Base-by-base conservation (phyloP, 2,329 filamentous ascomycete genomes). In the Geosmithia putterillii region DNA sequence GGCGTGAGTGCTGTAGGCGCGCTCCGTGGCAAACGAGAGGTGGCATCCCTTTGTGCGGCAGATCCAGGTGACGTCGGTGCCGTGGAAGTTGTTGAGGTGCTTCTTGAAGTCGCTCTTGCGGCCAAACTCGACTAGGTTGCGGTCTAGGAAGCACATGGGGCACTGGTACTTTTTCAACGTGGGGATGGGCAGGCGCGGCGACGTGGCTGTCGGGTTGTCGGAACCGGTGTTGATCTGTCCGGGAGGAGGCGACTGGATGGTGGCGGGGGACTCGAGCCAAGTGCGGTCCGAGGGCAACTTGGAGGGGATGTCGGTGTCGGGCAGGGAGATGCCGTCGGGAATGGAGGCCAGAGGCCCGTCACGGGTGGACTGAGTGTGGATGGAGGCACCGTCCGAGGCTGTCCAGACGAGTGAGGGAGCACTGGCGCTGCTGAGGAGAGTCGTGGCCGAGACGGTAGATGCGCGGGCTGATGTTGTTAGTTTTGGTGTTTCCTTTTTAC, bases 61-160 rank as follows among this genome's bases (percentile, higher is more conserved):
- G 18, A 65, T 54, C 66, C 65, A 69, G 35, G 61, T 56, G 32
- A 61, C 57, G 47, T 68, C 63, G 40, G 61, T 57, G 34, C 63
- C 62, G 48, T 69, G 66, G 48, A 68, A 69, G 52, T 66, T 66
- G 55, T 67, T 63, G n/a, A 69, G 54, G 48, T 69, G 65, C 56
- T 69, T 68, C 57, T 69, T 69, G 51, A 69, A 67, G 49, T 69
- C 65, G 50, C 63, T 67, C 54, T 68, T 69, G 45, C 65, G 60
- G 32, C 65, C 65, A 41, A 68, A 69, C 32, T 65, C 65, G 20
- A 68, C 65, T 15, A 59, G 59, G 48, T 66, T 67, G 53, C 62
- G 63, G 52, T 69, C 64, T 37, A 67, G 51, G 46, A 63, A 66
- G 52, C 65, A 69, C 55, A 69, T 64, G 22, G 65, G 65, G 49